These are phyloP conservation scores for Crucihimalaya himalaica DNA, from an alignment of 345 rosid genomes.

Conservation along the genomic window DNA sequence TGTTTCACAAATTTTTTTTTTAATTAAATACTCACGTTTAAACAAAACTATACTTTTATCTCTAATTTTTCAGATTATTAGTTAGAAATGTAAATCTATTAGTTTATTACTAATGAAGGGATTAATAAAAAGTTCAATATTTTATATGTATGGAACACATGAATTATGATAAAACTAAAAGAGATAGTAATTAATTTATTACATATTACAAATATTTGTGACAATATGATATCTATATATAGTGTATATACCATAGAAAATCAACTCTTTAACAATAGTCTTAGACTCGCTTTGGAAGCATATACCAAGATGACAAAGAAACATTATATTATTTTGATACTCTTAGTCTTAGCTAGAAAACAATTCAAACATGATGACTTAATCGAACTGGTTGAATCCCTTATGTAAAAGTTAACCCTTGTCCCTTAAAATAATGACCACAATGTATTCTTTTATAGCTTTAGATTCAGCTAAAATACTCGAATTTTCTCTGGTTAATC, in stretches of 20 bases:
- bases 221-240: neutral
- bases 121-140: too few relatives aligned
- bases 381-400: neutral
- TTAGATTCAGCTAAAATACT: constrained; percentile 13
- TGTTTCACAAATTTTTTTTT: neutral
- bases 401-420: constrained; percentile 14
- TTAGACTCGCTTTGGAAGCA: constrained; percentile 8
- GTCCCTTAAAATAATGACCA: constrained; percentile 17
- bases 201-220: neutral
- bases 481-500: neutral
- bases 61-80: neutral
- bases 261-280: neutral
- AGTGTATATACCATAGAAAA: neutral
- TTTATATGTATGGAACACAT: neutral
- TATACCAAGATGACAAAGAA: neutral
- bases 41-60: neutral
- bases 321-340: neutral
- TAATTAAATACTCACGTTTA: neutral
- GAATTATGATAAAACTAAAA: neutral
- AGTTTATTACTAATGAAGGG: neutral
- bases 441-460: neutral
- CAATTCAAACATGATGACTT: constrained; percentile 1
- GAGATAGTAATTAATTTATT: neutral
- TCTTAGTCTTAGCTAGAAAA: neutral
- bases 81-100: neutral